These are phyloP conservation scores for Ustilago sp. DNA, from an alignment of 1,284 basidiomycete species.

Conservation along the genomic window DNA sequence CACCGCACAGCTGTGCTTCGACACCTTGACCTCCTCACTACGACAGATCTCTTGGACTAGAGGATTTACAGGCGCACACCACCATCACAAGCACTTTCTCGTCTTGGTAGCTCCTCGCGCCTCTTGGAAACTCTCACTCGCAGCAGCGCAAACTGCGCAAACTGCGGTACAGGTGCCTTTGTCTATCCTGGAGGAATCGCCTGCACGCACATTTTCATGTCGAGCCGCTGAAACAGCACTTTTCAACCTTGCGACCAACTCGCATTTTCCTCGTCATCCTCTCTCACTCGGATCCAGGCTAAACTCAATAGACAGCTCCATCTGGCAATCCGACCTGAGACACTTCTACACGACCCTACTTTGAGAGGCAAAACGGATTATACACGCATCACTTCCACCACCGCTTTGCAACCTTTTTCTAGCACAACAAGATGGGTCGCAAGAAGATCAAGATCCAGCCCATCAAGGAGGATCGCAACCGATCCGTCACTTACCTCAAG, in stretches of 20 bases:
- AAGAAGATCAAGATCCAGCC: slow-evolving; percentile 91
- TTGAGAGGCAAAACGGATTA: slow-evolving; percentile 3
- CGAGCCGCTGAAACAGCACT: slow-evolving; percentile 2
- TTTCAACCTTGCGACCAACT: not conserved
- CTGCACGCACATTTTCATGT: not conserved
- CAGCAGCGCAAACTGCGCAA: not conserved
- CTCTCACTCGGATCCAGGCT: not conserved
- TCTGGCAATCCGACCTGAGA: not conserved
- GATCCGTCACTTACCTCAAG: slow-evolving; percentile 90
- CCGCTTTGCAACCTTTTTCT: not conserved
- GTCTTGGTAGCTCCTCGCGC: not conserved
- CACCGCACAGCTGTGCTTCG: not conserved
- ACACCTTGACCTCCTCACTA: too few species aligned
- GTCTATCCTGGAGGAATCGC: not conserved
- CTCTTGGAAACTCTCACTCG: not conserved
- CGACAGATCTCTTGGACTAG: too few species aligned
- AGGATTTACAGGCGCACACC: too few species aligned
- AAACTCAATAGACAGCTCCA: not conserved
- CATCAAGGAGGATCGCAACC: slow-evolving; percentile 87
- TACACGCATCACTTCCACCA: slow-evolving; percentile 11
- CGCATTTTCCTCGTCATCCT: not conserved
- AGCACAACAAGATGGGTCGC: slow-evolving; percentile 76
- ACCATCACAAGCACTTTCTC: too few species aligned
- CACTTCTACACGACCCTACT: not conserved
- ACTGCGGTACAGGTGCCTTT: not conserved